Conservation (phyloP, 257 asterid genomes). For the Ophiorrhiza pumila region DNA sequence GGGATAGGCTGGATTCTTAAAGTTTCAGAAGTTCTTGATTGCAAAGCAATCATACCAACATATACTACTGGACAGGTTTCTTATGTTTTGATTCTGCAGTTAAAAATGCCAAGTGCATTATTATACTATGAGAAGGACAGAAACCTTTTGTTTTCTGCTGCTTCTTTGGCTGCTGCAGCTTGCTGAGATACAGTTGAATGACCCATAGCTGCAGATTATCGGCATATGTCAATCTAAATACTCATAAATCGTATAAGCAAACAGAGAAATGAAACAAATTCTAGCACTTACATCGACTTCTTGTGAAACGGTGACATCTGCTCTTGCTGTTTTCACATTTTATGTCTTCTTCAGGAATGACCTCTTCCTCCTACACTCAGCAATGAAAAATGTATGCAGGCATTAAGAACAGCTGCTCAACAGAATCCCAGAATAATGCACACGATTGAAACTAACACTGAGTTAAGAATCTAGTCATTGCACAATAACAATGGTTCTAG, state of each 20-base stretch:
- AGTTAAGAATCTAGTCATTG: neutral
- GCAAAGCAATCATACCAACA: neutral
- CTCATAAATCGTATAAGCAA: neutral
- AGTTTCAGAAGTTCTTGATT: neutral
- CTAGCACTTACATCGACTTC: constrained; percentile 61
- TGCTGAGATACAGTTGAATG: constrained; percentile 39
- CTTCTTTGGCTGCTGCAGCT: constrained; percentile 45
- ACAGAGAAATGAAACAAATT: constrained; percentile 3
- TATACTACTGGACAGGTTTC: neutral
- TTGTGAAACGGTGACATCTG: constrained; percentile 43
- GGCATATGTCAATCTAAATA: neutral
- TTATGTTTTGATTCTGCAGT: neutral
- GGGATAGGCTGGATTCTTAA: neutral
- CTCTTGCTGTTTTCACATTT: constrained; percentile 27
- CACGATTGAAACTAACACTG: neutral
- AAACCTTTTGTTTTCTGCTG: constrained; percentile 66
- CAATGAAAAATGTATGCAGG: neutral
- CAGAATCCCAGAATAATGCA: neutral
- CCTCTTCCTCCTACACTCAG: constrained; percentile 22
- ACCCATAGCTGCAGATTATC: constrained; percentile 62
- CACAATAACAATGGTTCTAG: neutral
- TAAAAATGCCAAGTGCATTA: neutral
- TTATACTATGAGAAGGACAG: neutral
- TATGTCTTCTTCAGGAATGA: constrained; percentile 30
- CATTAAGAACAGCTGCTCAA: neutral